Base-by-base conservation (phyloP, 768 basidiomycete genomes). In the Wakefieldia striispora region DNA sequence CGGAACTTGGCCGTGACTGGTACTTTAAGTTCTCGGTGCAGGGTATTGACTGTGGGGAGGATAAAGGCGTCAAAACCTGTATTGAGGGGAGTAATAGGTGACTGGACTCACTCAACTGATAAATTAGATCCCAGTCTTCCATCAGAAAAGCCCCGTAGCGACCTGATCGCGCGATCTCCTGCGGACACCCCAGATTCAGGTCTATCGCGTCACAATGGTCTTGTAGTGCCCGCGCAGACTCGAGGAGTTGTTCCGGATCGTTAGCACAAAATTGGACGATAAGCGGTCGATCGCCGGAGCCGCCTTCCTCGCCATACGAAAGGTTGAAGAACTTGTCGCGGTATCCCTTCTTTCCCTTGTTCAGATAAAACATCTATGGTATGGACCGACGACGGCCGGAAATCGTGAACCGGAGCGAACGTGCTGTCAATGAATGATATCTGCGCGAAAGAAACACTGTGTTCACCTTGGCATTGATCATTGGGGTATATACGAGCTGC, bases 1-100 rank as follows among this genome's bases (percentile, higher is more conserved):
- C 97, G 83, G 68, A 97, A 97, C 64, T 99, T 98, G 39, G 93
- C 97, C 0, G 94, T 97, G 3, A 98, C 93, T 2, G 97, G 97
- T n/a, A 97, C 74, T 2, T 80, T 76, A 6, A 99, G 81, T 57
- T 94, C 88, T 31, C 72, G 67, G 63, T 97, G 95, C 1, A 99
- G 75, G 3, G 74, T 91, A 52, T 88, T 89, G 65, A 98, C 95
- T 97, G 61, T 9, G 11, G 1, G 16, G 20, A 50, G 44, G 17
- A 39, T 0, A n/a, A n/a, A n/a, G n/a, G n/a, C n/a, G 26, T 52
- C 20, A 54, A 40, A 19, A 36, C 8, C 13, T 21, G 11, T 8
- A 8, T 14, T 0, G 9, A 33, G 17, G 33, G 27, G 11, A 3
- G 6, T 23, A 11, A 47, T 17, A 39, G 31, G 23, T 16, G 37